phyloP scores from a whole-genome alignment of 352 stramenopile species.

The Phytophthora agathidicida region DNA sequence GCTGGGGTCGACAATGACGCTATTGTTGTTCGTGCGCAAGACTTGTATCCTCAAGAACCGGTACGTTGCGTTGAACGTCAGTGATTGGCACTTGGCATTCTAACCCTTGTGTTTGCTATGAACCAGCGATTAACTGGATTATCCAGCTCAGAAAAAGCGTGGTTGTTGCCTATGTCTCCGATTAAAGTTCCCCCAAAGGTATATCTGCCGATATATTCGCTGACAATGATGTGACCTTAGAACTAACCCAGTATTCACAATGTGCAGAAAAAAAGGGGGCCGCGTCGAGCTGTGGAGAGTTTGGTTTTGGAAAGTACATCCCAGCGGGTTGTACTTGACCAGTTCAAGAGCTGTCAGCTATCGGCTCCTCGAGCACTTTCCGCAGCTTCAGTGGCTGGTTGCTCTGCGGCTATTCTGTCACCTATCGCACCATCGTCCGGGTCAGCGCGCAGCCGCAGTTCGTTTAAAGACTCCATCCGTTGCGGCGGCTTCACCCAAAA shows the following conservation, averaged over 20 bases:
- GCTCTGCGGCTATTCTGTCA: slow-evolving; percentile 8
- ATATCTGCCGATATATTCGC: background rate
- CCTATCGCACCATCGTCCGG: slow-evolving; percentile 20
- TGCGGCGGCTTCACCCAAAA: slow-evolving; percentile 39
- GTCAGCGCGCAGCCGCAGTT: slow-evolving; percentile 2
- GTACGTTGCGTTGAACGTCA: slow-evolving; percentile 23
- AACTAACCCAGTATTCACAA: background rate
- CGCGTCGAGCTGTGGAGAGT: slow-evolving; percentile 41
- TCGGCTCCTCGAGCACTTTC: slow-evolving; percentile 11
- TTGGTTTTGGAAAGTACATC: slow-evolving; percentile 55
- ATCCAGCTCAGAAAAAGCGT: slow-evolving; percentile 13
- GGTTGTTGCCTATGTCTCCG: slow-evolving; percentile 52
- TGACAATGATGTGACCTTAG: background rate
- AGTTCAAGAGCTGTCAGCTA: slow-evolving; percentile 54
- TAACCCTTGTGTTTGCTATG: background rate
- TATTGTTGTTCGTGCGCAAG: slow-evolving; percentile 29
- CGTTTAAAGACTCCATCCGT: slow-evolving; percentile 29
- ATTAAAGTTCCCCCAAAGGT: slow-evolving; percentile 47
- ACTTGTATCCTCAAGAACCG: slow-evolving; percentile 51
- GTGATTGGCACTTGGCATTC: background rate
- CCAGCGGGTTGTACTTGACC: slow-evolving; percentile 54
- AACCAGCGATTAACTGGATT: slow-evolving; percentile 8
- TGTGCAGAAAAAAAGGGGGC: slow-evolving; percentile 9
- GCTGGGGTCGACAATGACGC: slow-evolving; percentile 25
- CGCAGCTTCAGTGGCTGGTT: background rate